Percentiles rank a stretch among this genome's conserved stretches.
These are phyloP conservation scores for Camillea tinctor DNA, from an alignment of 2,329 filamentous ascomycete species.

Conservation along the genomic window DNA sequence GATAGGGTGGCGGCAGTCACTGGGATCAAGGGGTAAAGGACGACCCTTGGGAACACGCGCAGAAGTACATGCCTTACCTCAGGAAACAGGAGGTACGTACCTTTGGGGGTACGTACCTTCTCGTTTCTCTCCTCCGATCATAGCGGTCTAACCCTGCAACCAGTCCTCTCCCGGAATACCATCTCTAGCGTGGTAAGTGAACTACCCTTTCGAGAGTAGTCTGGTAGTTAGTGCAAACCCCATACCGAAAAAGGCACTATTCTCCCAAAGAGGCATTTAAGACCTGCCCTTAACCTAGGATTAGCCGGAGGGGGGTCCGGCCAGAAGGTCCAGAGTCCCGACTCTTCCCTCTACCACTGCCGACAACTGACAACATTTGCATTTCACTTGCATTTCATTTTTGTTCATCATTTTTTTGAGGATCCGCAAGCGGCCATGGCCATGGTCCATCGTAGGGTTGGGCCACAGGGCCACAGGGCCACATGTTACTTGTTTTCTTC, in stretches of 20 bases:
- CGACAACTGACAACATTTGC: slow-evolving; percentile 18
- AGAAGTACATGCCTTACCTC: slow-evolving; percentile 17
- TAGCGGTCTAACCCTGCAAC: slow-evolving; percentile 21
- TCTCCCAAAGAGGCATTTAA: slow-evolving; percentile 30
- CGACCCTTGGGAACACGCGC: slow-evolving; percentile 26
- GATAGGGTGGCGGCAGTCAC: slow-evolving; percentile 21
- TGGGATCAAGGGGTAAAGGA: slow-evolving; percentile 26
- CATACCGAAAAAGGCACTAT: slow-evolving; percentile 21
- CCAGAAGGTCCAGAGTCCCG: slow-evolving; percentile 27
- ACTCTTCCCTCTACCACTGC: slow-evolving; percentile 13
- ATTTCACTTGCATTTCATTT: slow-evolving; percentile 4
- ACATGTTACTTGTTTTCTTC: slow-evolving; percentile 18
- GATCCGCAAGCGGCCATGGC: slow-evolving; percentile 19
- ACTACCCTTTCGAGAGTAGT: slow-evolving; percentile 18
- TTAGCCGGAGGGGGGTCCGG: slow-evolving; percentile 24
- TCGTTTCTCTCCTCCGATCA: neutral
- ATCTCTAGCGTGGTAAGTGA: slow-evolving; percentile 15
- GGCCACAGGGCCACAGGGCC: slow-evolving; percentile 3
- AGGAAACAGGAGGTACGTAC: slow-evolving; percentile 1
- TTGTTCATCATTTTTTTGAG: too few species aligned
- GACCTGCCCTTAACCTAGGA: slow-evolving; percentile 8
- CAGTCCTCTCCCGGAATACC: slow-evolving; percentile 18
- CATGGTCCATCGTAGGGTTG: too few species aligned
- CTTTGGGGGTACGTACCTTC: neutral
- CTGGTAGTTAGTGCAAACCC: slow-evolving; percentile 9